Percentiles rank a stretch among this genome's conserved stretches.
These are phyloP conservation scores for Gossypium sturtianum DNA, from an alignment of 345 rosid species.

Conservation along the genomic window DNA sequence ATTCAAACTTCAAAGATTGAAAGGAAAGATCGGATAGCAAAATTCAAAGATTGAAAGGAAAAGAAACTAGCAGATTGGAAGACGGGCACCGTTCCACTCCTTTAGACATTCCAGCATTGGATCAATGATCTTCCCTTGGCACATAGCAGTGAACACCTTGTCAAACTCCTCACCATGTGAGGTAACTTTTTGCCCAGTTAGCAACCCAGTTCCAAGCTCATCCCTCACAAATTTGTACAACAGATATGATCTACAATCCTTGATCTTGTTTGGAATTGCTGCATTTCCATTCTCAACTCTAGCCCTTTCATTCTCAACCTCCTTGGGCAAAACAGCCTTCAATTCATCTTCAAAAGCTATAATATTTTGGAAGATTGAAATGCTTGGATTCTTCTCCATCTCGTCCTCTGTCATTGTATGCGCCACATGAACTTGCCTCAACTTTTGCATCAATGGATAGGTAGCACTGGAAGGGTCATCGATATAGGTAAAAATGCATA, in stretches of 20 bases:
- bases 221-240: not conserved
- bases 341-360: slow-evolving; percentile 27
- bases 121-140: not conserved
- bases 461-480: not conserved
- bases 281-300: slow-evolving; percentile 42
- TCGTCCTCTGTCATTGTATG: not conserved
- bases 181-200: not conserved
- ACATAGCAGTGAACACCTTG: no score
- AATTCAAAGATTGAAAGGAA: no score
- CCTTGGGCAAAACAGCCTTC: slow-evolving; percentile 43
- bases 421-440: not conserved
- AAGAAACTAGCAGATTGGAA: no score
- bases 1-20: no score
- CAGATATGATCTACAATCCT: not conserved
- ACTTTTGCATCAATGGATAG: not conserved
- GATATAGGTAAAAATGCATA: not conserved
- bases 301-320: slow-evolving; percentile 50
- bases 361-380: not conserved
- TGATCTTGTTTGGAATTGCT: slow-evolving; percentile 17
- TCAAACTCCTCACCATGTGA: not conserved
- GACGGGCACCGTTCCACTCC: no score
- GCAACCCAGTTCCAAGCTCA: not conserved
- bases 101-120: not conserved
- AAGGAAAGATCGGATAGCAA: no score
- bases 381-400: not conserved